phyloP scores from a whole-genome alignment of 2,329 filamentous ascomycete species.

The Magnaporthales sp. region DNA sequence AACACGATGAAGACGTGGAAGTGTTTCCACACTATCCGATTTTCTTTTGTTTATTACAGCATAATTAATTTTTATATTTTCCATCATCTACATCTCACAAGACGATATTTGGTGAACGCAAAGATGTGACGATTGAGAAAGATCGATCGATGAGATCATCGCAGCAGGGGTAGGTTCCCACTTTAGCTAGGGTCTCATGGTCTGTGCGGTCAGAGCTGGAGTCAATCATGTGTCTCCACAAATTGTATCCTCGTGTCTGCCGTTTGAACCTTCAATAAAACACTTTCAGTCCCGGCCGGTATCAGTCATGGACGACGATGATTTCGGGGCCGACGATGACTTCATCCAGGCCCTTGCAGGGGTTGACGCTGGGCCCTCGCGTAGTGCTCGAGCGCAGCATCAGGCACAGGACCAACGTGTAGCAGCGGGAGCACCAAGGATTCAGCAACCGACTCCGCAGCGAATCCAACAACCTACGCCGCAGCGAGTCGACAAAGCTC shows the following conservation, averaged over 20 bases:
- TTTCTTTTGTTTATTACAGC: background rate
- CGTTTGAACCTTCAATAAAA: background rate
- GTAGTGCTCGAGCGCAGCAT: conserved; percentile 2
- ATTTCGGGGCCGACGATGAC: conserved; percentile 49
- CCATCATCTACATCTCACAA: background rate
- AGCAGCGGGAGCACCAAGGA: conserved; percentile 9
- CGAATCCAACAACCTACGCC: conserved; percentile 40
- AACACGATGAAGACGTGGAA: background rate
- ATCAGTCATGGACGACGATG: conserved; percentile 26
- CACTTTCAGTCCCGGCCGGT: background rate
- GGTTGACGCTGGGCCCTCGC: conserved; percentile 23
- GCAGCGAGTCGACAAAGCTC: conserved; percentile 45
- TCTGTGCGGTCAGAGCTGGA: background rate
- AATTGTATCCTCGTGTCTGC: background rate
- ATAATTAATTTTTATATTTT: background rate
- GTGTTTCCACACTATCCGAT: background rate
- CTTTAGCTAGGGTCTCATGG: background rate
- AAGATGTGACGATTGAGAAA: background rate
- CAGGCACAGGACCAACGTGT: conserved; percentile 13
- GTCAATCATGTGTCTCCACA: background rate
- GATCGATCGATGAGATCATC: background rate
- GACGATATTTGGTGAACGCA: background rate
- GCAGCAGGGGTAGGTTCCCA: background rate
- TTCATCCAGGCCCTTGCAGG: conserved; percentile 47
- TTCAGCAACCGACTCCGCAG: conserved; percentile 32